Evolutionary conservation across 2,329 filamentous ascomycete species (phyloP), one percentile per base, ranked within the genome.

Genomic region (Penicillium sp.): DNA sequence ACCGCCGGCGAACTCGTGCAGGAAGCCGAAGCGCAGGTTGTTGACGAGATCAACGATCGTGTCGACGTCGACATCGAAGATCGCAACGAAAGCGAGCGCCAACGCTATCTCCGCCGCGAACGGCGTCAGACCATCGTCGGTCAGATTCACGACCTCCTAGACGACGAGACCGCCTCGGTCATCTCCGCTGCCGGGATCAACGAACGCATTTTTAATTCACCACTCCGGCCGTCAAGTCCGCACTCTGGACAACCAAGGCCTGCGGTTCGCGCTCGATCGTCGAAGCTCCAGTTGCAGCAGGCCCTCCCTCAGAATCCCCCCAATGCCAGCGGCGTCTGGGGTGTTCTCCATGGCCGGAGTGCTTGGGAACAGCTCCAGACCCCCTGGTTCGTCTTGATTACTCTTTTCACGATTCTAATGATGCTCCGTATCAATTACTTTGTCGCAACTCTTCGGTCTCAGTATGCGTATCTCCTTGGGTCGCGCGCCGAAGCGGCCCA

Each of bases 371-470:
- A 96, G 68, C 85, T 95, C 56, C 67, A 72, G 6, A 88, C 85
- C 2, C 85, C 85, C 0, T 95, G 89, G 89, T 95, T 93, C 66
- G 74, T 88, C n/a, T 77, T 95, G 38, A 87, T 95, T 58, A 85
- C 87, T 5, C 68, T 88, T n/a, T 93, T 95, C 65, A 95, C 88
- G 25, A 76, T 86, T 28, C 71, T 87, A 38, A 84, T 86, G 67
- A 87, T 86, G 83, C 85, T 84, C 2, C 78, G 85, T 34, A 95
- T 95, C 76, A 95, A 95, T 72, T 95, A 90, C 73, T 95, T 95
- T 64, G 88, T 95, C 43, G 88, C 90, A 4, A 93, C 90, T 2
- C 84, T 95, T 50, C 80, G 86, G 3, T 77, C 83, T 1, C 90
- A 96, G 66, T 95, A 95, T 69, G 79, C 82, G 39, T 84, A 83